Evolutionary conservation across 2,329 filamentous ascomycete genomes (phyloP), one percentile per base, ranked within the genome.

Genomic region (Colletotrichum phormii): DNA sequence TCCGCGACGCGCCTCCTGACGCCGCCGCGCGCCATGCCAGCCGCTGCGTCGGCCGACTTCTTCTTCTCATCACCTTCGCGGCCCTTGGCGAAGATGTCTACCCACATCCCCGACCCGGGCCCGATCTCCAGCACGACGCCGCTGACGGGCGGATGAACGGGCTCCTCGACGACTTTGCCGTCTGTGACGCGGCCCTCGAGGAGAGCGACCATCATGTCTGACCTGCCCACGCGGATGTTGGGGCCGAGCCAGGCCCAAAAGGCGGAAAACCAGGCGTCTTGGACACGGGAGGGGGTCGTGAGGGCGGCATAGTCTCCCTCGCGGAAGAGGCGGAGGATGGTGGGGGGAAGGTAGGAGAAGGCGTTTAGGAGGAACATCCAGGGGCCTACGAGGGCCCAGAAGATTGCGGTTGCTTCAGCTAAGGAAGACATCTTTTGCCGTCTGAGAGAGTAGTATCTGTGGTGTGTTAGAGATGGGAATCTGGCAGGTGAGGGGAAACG

Each of bases 121-220:
- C 91, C 91, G 66, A 93, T 85, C 80, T 93, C 91, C 55, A 92
- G 79, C 5, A 91, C 87, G 2, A 86, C 82, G 3, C 90, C 89
- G 0, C 77, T 77, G 9, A 90, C 81, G 3, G 84, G 84, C 69
- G 81, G 77, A 67, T 79, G 77, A 24, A 78, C 80, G 51, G 76
- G 77, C 15, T 79, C 79, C 0, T 81, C 79, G 5, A 82, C 73
- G 49, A 84, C 76, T 6, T 58, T 72, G 6, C 87, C 88, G 15
- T 76, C 75, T 12, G 68, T 68, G 5, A 86, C 82, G 35, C 85
- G 83, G 13, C 89, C 89, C 70, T 88, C 83, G 2, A 92, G 84
- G 2, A 92, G 81, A 0, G 90, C 88, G 11, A 87, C 78, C 3
- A 92, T 87, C 33, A 80, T 80, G 0, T 76, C 77, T 46, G 82